Base-by-base conservation (phyloP, 1,139 yeast genomes). In the Pichia sp. region DNA sequence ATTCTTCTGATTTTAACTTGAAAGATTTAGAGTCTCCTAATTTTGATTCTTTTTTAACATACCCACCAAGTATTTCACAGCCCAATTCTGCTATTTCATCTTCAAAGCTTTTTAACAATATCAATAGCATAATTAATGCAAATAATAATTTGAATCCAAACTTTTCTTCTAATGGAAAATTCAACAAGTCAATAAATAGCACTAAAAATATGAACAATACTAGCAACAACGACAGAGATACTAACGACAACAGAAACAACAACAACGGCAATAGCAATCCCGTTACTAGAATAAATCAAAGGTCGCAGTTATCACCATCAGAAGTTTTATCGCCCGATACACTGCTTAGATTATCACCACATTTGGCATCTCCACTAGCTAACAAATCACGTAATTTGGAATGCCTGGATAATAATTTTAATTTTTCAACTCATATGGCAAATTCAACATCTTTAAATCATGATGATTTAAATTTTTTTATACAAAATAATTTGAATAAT, bases 321-420 rank as follows among this genome's bases (percentile, higher is more conserved):
- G 19, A 27, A 7, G 5, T 25, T 41, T 39, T 39, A 14, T 22
- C 42, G 25, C n/a, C 42, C 2, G 31, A 41, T 5, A 25, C 44
- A n/a, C 3, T 41, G 14, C 13, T n/a, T 9, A 10, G 27, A 8
- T 25, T 39, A 14, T 39, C 61, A 11, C 56, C 59, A 43, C 50
- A 53, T 41, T 48, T 52, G 29, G 56, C 55, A 33, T 46, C 60
- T 2, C 60, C 59, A 13, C 19, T 51, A 14, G 50, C 54, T 13
- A 55, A 50, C 22, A 54, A 53, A 42, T 56, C 58, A 27, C 47
- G 50, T 33, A 29, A 14, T 34, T 49, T 51, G 34, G 50, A 51
- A 34, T 25, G 53, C 8, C 52, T 49, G 45, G 61, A 51, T 52
- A 56, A 57, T 3, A 57, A 59, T 2, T 57, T 50, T 45, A 54